Conservation (phyloP, 2,329 filamentous ascomycete species). For the Arthrinium phaeospermum region DNA sequence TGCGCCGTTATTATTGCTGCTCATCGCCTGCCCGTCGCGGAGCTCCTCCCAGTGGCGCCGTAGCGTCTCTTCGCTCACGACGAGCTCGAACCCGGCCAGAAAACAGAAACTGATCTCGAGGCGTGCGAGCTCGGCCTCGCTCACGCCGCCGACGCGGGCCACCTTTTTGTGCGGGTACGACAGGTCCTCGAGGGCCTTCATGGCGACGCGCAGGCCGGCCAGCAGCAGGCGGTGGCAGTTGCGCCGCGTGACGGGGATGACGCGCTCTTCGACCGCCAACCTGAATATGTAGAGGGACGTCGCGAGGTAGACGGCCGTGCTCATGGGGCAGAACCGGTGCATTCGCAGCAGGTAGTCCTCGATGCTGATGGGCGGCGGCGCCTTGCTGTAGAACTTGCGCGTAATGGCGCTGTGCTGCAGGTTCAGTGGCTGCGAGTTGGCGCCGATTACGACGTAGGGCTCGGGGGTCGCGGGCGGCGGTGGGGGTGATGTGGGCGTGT, state of each 20-base stretch:
- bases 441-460: slow-evolving; percentile 68
- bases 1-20: not conserved
- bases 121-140: slow-evolving; percentile 77
- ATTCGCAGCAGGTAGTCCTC: slow-evolving; percentile 86
- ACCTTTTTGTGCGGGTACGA: slow-evolving; percentile 85
- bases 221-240: slow-evolving; percentile 89
- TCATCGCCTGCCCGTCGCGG: slow-evolving; percentile 14
- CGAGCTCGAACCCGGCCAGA: slow-evolving; percentile 81
- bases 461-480: slow-evolving; percentile 41
- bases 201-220: slow-evolving; percentile 83
- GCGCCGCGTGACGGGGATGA: slow-evolving; percentile 79
- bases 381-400: slow-evolving; percentile 91
- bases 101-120: slow-evolving; percentile 92
- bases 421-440: slow-evolving; percentile 73
- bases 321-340: slow-evolving; percentile 92
- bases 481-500: slow-evolving; percentile 35
- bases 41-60: slow-evolving; percentile 72
- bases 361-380: slow-evolving; percentile 80
- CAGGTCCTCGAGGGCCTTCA: slow-evolving; percentile 94
- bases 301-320: slow-evolving; percentile 89
- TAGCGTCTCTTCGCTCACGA: slow-evolving; percentile 64
- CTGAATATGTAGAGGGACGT: slow-evolving; percentile 87
- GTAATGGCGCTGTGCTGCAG: slow-evolving; percentile 86
- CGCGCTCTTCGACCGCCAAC: slow-evolving; percentile 76
- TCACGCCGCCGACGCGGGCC: slow-evolving; percentile 87